phyloP scores from a whole-genome alignment of 306 rosid species.

The Prosopis cineraria region DNA sequence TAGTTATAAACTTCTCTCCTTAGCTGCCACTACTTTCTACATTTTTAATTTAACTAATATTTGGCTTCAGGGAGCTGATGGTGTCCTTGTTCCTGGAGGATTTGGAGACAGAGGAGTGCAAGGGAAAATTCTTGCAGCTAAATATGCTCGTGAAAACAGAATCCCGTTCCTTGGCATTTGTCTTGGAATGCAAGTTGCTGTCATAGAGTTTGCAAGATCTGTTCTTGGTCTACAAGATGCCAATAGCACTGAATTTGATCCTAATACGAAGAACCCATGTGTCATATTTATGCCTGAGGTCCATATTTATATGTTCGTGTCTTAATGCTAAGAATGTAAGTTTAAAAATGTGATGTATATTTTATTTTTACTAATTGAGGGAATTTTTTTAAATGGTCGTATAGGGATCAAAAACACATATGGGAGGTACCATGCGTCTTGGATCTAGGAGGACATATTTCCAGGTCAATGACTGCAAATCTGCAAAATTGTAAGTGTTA shows the following conservation, averaged over 20 bases:
- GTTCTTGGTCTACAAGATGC: constrained; percentile 81
- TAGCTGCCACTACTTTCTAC: not conserved
- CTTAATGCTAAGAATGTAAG: constrained; percentile 1
- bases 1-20: not conserved
- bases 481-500: constrained; percentile 79
- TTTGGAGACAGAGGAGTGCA: constrained; percentile 91
- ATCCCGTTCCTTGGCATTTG: constrained; percentile 94
- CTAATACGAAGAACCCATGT: constrained; percentile 67
- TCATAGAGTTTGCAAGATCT: constrained; percentile 83
- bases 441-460: constrained; percentile 91
- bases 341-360: not conserved
- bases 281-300: constrained; percentile 98
- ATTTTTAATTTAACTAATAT: constrained; percentile 20
- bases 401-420: constrained; percentile 91
- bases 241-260: constrained; percentile 84
- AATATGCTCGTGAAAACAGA: constrained; percentile 79
- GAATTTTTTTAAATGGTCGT: not conserved
- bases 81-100: constrained; percentile 93
- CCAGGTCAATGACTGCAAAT: constrained; percentile 66
- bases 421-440: constrained; percentile 98
- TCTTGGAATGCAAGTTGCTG: constrained; percentile 94
- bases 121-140: constrained; percentile 89
- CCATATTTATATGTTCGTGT: constrained; percentile 1
- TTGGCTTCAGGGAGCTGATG: constrained; percentile 85
- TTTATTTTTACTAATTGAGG: constrained; percentile 10